Evolutionary conservation across 495 filamentous ascomycete genomes (phyloP), one percentile per base, ranked within the genome.

Genomic region (Achaetomiella virescens): DNA sequence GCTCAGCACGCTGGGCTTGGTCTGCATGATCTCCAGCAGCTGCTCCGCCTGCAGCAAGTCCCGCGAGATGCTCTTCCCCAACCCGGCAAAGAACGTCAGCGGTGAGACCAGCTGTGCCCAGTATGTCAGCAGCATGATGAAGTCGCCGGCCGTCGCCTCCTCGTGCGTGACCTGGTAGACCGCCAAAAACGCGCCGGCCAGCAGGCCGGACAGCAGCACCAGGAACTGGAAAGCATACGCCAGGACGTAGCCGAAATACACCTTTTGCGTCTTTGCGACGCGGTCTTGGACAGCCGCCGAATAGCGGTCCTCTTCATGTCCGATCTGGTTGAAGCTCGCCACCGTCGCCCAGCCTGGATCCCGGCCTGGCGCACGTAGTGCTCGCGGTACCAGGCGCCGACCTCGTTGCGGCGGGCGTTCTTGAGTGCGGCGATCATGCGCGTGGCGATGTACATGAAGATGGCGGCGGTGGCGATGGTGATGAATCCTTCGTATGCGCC

Each of bases 401-500:
- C 59, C 48, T 72, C 66, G n/a, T 55, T 58, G 37, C 61, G 56
- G 9, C 70, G 65, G 0, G 62, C 61, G 25, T 64, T 52, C 48
- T 70, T 74, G 27, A 75, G 70, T 17, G 64, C 63, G 2, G 71
- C 54, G 37, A 79, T 72, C 55, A 87, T 76, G 43, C 72, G 78
- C 6, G 78, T 74, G 11, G 83, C 82, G 33, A 76, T 73, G 63
- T 81, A 87, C 51, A 90, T 65, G 62, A 87, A 92, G 6, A 81
- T 66, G 18, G 81, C 53, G 14, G 80, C 78, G 9, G 84, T 83
- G 20, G 81, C 76, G 15, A 82, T 75, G 43, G 86, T 81, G 41
- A 87, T 83, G 47, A 90, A 78, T 7, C 84, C 82, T 76, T 90
- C 86, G 66, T 89, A 91, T 3, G 82, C 72, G 48, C 86, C 86